Base-by-base conservation (phyloP, 2,329 filamentous ascomycete genomes). In the Trichothecium sympodiale region DNA sequence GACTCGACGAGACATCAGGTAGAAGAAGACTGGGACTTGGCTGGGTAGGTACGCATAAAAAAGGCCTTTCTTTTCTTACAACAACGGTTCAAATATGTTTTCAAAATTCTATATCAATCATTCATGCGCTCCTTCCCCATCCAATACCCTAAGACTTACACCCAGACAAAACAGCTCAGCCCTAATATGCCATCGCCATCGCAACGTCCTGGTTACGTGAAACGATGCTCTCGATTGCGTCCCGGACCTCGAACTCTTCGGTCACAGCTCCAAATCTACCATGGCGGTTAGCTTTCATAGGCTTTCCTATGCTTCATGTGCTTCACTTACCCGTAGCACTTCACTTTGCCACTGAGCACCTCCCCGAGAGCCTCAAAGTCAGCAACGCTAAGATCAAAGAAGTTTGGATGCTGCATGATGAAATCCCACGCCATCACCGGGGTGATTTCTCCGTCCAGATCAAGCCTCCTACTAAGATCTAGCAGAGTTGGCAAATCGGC, bases 341-440 rank as follows among this genome's bases (percentile, higher is more conserved):
- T 74, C 39, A 94, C 78, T 61, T 94, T 95, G 38, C 71, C 71
- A 47, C 74, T 66, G 38, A 96, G 67, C 39, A 86, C 83, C 34
- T 79, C 77, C 34, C 82, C 77, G 45, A 95, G 67, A 42, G 65
- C 70, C 46, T 71, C 67, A 46, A 94, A 76, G 50, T 95, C 86
- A 28, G 74, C 69, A 35, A 62, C 57, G 13, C 65, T 74, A 44
- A 95, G 60, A 45, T 81, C 75, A 5, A 54, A 53, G 43, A 88
- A 77, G 42, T 80, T 68, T 27, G 81, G 74, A 56, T 91, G 80
- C 31, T 68, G 71, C 42, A 86, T 64, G 34, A 96, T 71, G 60
- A 84, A 82, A 34, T 85, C 82, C 77, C 91, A 89, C 1, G 88
- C 88, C 85, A 94, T 94, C 45, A 95, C 83, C 0, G 91, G 91